Conservation (phyloP, 2,329 filamentous ascomycete genomes). For the Fusarium denticulatum region DNA sequence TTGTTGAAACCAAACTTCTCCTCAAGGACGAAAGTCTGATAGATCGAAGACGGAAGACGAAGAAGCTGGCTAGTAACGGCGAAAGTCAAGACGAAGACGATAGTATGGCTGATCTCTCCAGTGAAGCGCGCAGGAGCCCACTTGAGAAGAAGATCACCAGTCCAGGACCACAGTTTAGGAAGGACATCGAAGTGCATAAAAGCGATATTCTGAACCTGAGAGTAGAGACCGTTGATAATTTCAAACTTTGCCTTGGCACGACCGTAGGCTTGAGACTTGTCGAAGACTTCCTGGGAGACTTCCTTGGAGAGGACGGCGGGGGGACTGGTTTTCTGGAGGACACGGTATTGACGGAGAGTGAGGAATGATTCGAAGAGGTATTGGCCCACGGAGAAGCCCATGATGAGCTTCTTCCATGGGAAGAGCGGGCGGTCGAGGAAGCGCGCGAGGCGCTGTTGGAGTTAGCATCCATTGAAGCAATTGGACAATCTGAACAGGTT, state of each 20-base stretch:
- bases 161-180: slow-evolving; percentile 87
- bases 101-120: slow-evolving; percentile 92
- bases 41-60: slow-evolving; percentile 83
- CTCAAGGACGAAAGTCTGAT: slow-evolving; percentile 95
- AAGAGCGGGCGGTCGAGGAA: slow-evolving; percentile 92
- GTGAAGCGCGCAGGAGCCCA: slow-evolving; percentile 82
- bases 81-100: slow-evolving; percentile 91
- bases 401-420: slow-evolving; percentile 96
- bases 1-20: slow-evolving; percentile 99
- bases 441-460: slow-evolving; percentile 74
- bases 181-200: slow-evolving; percentile 93
- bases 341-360: slow-evolving; percentile 87
- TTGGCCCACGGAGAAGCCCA: slow-evolving; percentile 92
- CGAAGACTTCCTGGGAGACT: slow-evolving; percentile 88
- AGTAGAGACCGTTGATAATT: slow-evolving; percentile 82
- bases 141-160: slow-evolving; percentile 76
- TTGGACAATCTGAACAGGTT: not conserved
- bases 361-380: slow-evolving; percentile 92
- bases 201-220: slow-evolving; percentile 86
- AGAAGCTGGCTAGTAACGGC: slow-evolving; percentile 83
- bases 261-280: slow-evolving; percentile 96
- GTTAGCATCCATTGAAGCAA: slow-evolving; percentile 23
- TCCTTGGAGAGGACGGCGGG: slow-evolving; percentile 90
- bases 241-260: slow-evolving; percentile 94
- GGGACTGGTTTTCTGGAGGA: slow-evolving; percentile 80